A percentile compares a stretch with the other conserved stretches of the same genome.
Evolutionary conservation across 1,284 basidiomycete genomes (phyloP).

Genomic region (Melampsora larici-populina): DNA sequence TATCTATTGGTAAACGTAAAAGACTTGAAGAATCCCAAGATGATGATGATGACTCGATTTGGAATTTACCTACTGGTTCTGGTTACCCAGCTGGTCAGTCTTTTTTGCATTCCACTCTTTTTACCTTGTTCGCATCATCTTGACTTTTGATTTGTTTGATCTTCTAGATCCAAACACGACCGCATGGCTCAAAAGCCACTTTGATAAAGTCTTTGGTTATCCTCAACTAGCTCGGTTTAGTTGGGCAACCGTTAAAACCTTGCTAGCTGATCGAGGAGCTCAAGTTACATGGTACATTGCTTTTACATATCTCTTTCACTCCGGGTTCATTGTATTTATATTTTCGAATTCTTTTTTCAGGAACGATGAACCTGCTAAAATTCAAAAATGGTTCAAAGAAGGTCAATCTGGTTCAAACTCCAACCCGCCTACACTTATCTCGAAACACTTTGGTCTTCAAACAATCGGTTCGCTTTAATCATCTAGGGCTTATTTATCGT

Average conservation of each 20-base stretch:
- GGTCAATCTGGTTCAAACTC: conserved; percentile 55
- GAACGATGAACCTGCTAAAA: conserved; percentile 73
- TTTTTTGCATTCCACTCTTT: background rate
- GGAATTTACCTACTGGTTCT: conserved; percentile 31
- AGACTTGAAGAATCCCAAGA: background rate
- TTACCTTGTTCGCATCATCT: background rate
- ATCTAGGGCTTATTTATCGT: conserved; percentile 55
- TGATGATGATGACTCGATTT: background rate
- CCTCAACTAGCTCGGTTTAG: conserved; percentile 88
- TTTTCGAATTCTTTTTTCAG: conserved; percentile 59
- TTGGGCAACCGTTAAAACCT: conserved; percentile 87
- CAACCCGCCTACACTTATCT: conserved; percentile 65
- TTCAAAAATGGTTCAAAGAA: conserved; percentile 69
- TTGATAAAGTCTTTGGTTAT: conserved; percentile 89
- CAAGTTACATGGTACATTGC: conserved; percentile 69
- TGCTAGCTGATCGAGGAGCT: conserved; percentile 75
- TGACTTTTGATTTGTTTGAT: background rate
- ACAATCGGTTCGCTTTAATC: conserved; percentile 61
- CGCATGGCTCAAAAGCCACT: conserved; percentile 70
- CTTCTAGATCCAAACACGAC: conserved; percentile 81
- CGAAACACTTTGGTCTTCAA: conserved; percentile 67
- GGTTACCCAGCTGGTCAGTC: conserved; percentile 69
- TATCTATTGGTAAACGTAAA: conserved; percentile 43
- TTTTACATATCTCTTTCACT: conserved; percentile 11
- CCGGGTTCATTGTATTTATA: conserved; percentile 5